Evolutionary conservation across 148 eudicot species (phyloP).

Genomic region (Suaeda aralocaspica): DNA sequence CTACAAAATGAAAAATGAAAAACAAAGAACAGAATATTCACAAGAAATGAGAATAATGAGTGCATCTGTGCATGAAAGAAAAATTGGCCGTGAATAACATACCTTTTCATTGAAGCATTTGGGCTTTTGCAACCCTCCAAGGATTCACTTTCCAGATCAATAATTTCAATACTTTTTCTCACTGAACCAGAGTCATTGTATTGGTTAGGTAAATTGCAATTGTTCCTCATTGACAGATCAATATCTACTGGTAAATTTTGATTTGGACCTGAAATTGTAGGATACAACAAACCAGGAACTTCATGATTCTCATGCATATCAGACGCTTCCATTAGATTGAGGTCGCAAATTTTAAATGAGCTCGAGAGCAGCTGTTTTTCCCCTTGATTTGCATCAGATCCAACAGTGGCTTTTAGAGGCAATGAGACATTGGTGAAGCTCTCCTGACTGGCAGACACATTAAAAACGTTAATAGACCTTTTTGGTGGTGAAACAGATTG

Average conservation of each 20-base stretch:
- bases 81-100: conserved; percentile 23
- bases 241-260: conserved; percentile 43
- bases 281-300: conserved; percentile 35
- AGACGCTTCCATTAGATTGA: conserved; percentile 68
- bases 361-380: conserved; percentile 72
- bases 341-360: conserved; percentile 87
- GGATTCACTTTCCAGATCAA: conserved; percentile 78
- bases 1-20: neutral
- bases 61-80: neutral
- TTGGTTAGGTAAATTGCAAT: conserved; percentile 29
- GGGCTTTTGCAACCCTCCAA: conserved; percentile 46
- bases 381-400: conserved; percentile 34
- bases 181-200: conserved; percentile 42
- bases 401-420: conserved; percentile 32
- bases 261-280: conserved; percentile 39
- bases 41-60: neutral
- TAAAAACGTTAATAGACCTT: conserved; percentile 22
- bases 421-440: conserved; percentile 34
- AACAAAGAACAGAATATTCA: neutral
- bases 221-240: conserved; percentile 70
- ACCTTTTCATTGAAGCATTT: conserved; percentile 45
- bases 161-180: conserved; percentile 71
- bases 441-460: conserved; percentile 32
- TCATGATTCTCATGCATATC: conserved; percentile 56
- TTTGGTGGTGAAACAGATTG: conserved; percentile 27